phyloP scores from a whole-genome alignment of 768 basidiomycete genomes.

The Boletus edulis region DNA sequence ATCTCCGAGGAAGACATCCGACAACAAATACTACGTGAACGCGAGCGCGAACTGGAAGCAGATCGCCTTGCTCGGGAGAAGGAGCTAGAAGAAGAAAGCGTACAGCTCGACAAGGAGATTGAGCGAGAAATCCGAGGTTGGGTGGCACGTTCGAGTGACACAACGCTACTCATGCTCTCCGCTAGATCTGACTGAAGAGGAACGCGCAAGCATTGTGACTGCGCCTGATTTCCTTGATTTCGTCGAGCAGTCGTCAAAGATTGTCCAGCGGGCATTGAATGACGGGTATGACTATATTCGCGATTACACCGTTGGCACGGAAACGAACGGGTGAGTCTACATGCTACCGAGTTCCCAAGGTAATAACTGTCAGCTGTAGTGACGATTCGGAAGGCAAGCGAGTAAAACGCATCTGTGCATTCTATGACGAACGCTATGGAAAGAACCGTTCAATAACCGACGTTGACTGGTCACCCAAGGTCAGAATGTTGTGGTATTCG shows the following conservation, averaged over 20 bases:
- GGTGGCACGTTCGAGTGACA: not conserved
- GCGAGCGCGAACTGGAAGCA: constrained; percentile 67
- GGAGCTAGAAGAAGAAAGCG: constrained; percentile 79
- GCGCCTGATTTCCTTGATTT: constrained; percentile 93
- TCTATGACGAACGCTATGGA: constrained; percentile 87
- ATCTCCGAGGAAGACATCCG: constrained; percentile 72
- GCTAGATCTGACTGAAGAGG: constrained; percentile 83
- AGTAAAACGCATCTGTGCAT: constrained; percentile 92
- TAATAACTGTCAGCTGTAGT: constrained; percentile 38
- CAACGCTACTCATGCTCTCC: not conserved
- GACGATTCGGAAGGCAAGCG: constrained; percentile 89
- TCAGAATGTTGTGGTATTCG: constrained; percentile 28
- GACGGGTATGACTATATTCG: constrained; percentile 96
- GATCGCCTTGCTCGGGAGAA: constrained; percentile 69
- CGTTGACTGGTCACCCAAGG: constrained; percentile 98
- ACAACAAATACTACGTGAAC: constrained; percentile 57
- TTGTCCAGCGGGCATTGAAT: constrained; percentile 90
- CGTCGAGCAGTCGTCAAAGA: constrained; percentile 91
- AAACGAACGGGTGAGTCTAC: constrained; percentile 70
- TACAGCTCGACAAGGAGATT: constrained; percentile 81
- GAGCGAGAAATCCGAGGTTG: constrained; percentile 85
- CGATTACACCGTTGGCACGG: constrained; percentile 91
- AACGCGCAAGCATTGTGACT: constrained; percentile 75
- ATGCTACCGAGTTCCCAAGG: not conserved
- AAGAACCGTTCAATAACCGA: constrained; percentile 95